Base-by-base conservation (phyloP, 345 rosid species). In the Hibiscus tridactylites region DNA sequence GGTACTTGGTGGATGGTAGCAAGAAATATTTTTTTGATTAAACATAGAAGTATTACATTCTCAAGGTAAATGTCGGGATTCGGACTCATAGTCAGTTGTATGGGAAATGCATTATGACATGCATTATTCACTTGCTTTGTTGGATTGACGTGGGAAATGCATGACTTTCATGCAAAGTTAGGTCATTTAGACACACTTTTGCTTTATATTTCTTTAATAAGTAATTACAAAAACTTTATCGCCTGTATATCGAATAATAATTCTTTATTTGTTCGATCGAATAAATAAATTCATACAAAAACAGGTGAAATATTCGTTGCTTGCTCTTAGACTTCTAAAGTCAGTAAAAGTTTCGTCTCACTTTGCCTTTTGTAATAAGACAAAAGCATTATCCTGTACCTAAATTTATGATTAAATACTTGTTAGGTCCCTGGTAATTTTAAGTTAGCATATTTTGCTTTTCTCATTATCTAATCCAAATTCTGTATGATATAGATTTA, bases 281-380 rank as follows among this genome's bases (percentile, higher is more conserved):
- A 59, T 26, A 19, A 9, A 68, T 21, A 61, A 33, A 7, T 53
- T 37, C 29, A 68, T 21, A 52, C 64, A 9, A 8, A 66, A 13
- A 35, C 9, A 13, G 16, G 54, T 64, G 77, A 79, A 76, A 85
- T 85, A 91, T 89, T 91, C 91, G 74, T 89, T 91, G 76, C 91
- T 91, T 91, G 85, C 63, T 71, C 78, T 70, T 68, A 53, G 81
- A 76, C 74, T 61, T 79, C 66, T 16, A 21, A 65, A 65, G 70
- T 66, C 71, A 70, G 82, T 53, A 79, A 84, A 84, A 76, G 75
- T 37, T 76, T 70, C 79, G 59, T 71, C 73, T 76, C 76, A 28
- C 77, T 86, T 85, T 85, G 83, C 53, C 77, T 78, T 82, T 73
- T 66, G 65, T 78, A 76, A 75, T 75, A 60, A 86, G 84, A 85